Evolutionary conservation across 306 rosid species (phyloP), one percentile per base, ranked within the genome.

Genomic region (Gleditsia sinensis): DNA sequence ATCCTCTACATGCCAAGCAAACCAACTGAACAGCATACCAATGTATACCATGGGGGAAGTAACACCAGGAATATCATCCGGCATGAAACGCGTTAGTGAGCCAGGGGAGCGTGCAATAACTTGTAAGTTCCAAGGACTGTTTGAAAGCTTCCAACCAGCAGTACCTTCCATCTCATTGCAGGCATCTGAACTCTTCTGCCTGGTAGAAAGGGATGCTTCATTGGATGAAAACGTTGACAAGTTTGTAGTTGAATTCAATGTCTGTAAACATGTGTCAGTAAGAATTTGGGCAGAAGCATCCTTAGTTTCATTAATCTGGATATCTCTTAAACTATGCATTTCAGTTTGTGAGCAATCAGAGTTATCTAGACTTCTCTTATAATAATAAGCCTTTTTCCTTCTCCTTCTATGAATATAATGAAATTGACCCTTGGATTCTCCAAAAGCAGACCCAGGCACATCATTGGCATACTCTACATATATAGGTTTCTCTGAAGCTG

Each of bases 1-100:
- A 88, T 95, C 99, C 88, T 95, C 99, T 25, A 95, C 97, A 39
- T 94, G 99, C 98, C 99, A 94, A 51, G 99, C 99, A 88, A 94
- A 94, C 99, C 99, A 94, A 80, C 99, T 94, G 83, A 94, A 94
- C 74, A 94, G 78, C 99, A 94, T 95, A 43, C 99, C 99, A 64
- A 95, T 92, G 80, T 95, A 95, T 70, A 95, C 82, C 99, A 95
- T 95, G 27, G 99, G 99, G 73, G 99, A 95, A 79, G 98, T 95
- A 61, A 95, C 99, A 62, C 98, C 98, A 0, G 99, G 99, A 75
- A 95, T 95, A 83, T 95, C 98, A 86, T 95, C 98, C 0, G 98
- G 98, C 99, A 95, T 92, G 85, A 88, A 95, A 45, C 98, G 98
- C 23, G 99, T 95, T 70, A 95, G 90, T n/a, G 98, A 95, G 72